Evolutionary conservation across 179 eudicot genomes (phyloP).

Genomic region (Patellifolia procumbens): DNA sequence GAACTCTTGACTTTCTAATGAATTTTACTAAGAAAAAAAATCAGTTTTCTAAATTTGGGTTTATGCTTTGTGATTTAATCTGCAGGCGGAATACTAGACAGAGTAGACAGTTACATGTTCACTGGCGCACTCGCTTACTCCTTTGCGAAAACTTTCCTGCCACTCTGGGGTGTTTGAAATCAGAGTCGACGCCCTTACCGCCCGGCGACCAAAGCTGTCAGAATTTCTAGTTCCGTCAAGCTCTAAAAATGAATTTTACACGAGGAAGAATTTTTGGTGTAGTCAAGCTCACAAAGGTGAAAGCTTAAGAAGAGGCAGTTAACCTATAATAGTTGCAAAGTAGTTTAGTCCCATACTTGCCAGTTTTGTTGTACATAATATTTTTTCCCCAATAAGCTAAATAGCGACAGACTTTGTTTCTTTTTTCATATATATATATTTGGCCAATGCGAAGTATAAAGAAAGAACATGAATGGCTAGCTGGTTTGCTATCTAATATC

Average conservation of each 20-base stretch:
- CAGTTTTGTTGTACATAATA: conserved; percentile 18
- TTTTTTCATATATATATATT: not conserved
- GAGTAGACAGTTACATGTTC: conserved; percentile 92
- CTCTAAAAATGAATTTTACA: no score
- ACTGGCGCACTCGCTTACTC: conserved; percentile 93
- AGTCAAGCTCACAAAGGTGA: not conserved
- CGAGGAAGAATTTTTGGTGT: no score
- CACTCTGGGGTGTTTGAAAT: conserved; percentile 72
- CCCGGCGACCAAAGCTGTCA: not conserved
- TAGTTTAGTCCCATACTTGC: not conserved
- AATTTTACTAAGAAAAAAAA: not conserved
- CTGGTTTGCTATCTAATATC: no score
- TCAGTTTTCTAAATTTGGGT: not conserved
- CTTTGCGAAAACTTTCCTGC: conserved; percentile 66
- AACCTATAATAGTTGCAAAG: not conserved
- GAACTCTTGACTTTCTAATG: no score
- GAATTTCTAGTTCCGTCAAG: not conserved
- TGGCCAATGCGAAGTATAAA: no score
- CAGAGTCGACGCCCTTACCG: not conserved
- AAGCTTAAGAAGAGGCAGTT: not conserved
- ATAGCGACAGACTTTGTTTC: not conserved
- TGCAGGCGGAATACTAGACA: conserved; percentile 93
- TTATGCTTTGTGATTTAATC: conserved; percentile 7
- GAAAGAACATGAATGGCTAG: no score
- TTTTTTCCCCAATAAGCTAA: not conserved